Base-by-base conservation (phyloP, 2,329 filamentous ascomycete genomes). In the Pyrenophora teres region DNA sequence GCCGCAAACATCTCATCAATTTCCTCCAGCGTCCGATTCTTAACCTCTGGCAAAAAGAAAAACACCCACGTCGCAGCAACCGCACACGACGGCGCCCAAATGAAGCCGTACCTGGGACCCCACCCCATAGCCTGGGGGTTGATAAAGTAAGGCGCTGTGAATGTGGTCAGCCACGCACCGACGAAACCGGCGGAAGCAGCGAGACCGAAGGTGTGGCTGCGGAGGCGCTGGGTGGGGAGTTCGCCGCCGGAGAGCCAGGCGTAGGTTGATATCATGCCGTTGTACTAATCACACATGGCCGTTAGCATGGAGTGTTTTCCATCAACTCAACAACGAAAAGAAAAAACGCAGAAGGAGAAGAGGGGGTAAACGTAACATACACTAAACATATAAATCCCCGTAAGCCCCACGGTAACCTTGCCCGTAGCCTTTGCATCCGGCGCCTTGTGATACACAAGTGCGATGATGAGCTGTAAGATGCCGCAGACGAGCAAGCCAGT, bases 121-220 rank as follows among this genome's bases (percentile, higher is more conserved):
- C 82, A 85, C 58, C 80, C 78, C 33, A 85, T 66, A 1, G 78
- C 67, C 12, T 71, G 65, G 0, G 80, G 79, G 56, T 84, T 84
- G 68, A 85, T 84, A 59, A 85, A 85, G 60, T 84, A 84, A 0
- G 81, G 82, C 2, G 81, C 81, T 0, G 82, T 84, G 57, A 84
- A 84, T 0, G 80, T 83, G 0, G 80, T 80, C 6, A 82, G 72
- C 82, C 82, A 84, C 0, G 79, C 81, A 30, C 81, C 68, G 3
- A 78, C 78, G 0, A 81, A 84, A 0, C 79, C 81, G 18, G 81
- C 69, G 3, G 80, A 78, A 0, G 81, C 78, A 0, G 82, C 81
- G 1, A 74, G 63, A 33, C 82, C 82, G 48, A 85, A 84, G 0
- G 82, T 84, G 57, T 84, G 80, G 0, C 77, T 80, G 10, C 82